These are phyloP conservation scores for Vigna radiata DNA, from an alignment of 306 rosid species.

Conservation along the genomic window DNA sequence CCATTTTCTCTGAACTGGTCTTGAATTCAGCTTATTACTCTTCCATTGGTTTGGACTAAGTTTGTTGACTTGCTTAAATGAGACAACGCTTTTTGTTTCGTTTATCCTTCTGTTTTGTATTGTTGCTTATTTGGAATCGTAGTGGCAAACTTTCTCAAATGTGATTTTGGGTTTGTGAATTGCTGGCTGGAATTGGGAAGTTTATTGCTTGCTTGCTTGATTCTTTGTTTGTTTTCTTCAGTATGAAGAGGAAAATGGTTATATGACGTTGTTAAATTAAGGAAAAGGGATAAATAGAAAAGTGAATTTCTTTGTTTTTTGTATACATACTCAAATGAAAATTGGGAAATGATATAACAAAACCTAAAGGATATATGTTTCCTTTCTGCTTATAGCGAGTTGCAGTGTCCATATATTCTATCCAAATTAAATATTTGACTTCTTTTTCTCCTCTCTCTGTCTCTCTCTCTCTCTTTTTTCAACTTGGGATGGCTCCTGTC, in stretches of 20 bases:
- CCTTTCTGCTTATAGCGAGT: too few relatives aligned
- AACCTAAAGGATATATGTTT: neutral
- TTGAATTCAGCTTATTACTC: too few relatives aligned
- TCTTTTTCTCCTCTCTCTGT: too few relatives aligned
- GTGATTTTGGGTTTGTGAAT: neutral
- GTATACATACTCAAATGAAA: neutral
- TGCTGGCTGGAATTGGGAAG: neutral
- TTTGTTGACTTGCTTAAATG: too few relatives aligned
- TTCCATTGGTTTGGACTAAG: too few relatives aligned
- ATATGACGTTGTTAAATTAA: neutral
- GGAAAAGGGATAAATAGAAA: neutral
- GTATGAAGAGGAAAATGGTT: neutral
- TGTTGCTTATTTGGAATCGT: neutral
- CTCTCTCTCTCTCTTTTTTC: neutral
- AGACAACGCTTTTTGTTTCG: too few relatives aligned
- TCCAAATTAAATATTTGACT: too few relatives aligned
- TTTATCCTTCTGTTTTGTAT: too few relatives aligned
- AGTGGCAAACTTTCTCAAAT: neutral
- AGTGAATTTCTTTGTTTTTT: neutral
- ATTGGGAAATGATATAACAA: conserved; percentile 2
- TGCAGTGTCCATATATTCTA: too few relatives aligned
- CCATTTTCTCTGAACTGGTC: too few relatives aligned
- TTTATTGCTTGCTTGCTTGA: neutral
- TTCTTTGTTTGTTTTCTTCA: neutral
- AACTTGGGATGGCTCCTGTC: conserved; percentile 1